Percentiles rank a stretch among this genome's conserved stretches.
Conservation (phyloP, 805 yeast species). For the Ogataea salicorniae region DNA sequence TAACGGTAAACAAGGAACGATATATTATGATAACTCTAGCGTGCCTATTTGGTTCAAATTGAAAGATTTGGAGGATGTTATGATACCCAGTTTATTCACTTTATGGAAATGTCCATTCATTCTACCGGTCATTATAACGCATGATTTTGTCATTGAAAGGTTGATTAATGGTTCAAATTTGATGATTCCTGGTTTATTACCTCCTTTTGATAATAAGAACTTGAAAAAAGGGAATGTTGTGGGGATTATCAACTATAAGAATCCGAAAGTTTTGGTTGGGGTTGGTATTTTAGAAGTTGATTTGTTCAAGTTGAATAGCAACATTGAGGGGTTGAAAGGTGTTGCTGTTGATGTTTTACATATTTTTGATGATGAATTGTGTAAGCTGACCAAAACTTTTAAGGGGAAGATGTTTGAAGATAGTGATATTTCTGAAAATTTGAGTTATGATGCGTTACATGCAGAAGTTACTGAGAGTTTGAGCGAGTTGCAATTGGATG, state of each 20-base stretch:
- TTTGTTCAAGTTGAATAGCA: conserved; percentile 33
- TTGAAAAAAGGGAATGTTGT: conserved; percentile 54
- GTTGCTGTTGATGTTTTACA: conserved; percentile 76
- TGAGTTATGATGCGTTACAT: background rate
- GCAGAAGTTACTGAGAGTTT: background rate
- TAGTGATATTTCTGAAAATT: too few relatives aligned
- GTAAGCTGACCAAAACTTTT: conserved; percentile 41
- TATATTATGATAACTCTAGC: conserved; percentile 59
- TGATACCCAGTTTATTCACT: conserved; percentile 68
- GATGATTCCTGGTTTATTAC: conserved; percentile 68
- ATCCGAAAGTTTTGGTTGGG: conserved; percentile 64
- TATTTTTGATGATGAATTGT: conserved; percentile 60
- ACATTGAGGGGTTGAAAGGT: conserved; percentile 64
- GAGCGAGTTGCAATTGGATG: conserved; percentile 2
- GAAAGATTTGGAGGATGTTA: conserved; percentile 38
- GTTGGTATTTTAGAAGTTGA: conserved; percentile 59
- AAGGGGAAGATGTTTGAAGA: conserved; percentile 6
- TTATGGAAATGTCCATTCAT: conserved; percentile 65
- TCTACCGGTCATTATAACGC: conserved; percentile 66
- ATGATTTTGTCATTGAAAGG: conserved; percentile 64
- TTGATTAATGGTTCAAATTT: conserved; percentile 76
- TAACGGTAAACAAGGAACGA: conserved; percentile 46
- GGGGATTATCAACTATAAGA: conserved; percentile 57
- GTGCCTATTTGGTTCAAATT: conserved; percentile 70
- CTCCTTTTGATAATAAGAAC: conserved; percentile 47